phyloP scores from a whole-genome alignment of 2,329 filamentous ascomycete genomes.

The Mycocentrospora acerina region DNA sequence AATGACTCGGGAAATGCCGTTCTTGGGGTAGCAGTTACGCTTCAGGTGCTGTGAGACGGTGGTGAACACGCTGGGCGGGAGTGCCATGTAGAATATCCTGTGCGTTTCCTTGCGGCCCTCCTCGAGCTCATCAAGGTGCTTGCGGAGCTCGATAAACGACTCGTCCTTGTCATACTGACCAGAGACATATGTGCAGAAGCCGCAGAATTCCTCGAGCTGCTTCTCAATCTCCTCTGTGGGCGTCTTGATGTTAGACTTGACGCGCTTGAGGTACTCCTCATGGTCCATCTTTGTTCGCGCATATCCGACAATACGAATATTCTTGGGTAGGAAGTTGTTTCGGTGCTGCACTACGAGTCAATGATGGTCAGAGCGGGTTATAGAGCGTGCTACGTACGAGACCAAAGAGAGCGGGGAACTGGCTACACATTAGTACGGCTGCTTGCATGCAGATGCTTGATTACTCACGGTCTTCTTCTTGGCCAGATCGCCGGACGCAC shows the following conservation, averaged over 20 bases:
- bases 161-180: constrained; percentile 98
- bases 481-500: constrained; percentile 93
- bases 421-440: constrained; percentile 18
- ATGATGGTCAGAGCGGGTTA: constrained; percentile 6
- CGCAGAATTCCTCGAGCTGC: constrained; percentile 87
- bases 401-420: constrained; percentile 97
- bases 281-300: constrained; percentile 99
- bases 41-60: constrained; percentile 97
- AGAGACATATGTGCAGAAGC: constrained; percentile 88
- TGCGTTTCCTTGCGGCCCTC: constrained; percentile 79
- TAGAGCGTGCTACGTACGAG: constrained; percentile 66
- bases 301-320: constrained; percentile 97
- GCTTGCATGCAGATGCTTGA: neutral
- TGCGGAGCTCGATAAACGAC: constrained; percentile 81
- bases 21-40: constrained; percentile 91
- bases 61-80: constrained; percentile 96
- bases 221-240: constrained; percentile 97
- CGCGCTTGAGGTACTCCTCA: constrained; percentile 87
- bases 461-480: constrained; percentile 96
- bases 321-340: constrained; percentile 97
- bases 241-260: constrained; percentile 98
- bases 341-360: constrained; percentile 67
- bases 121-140: constrained; percentile 85
- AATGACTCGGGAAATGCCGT: constrained; percentile 90
- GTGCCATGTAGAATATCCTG: constrained; percentile 98